Base-by-base conservation (phyloP, 768 basidiomycete genomes). In the Pleurotus tuoliensis region DNA sequence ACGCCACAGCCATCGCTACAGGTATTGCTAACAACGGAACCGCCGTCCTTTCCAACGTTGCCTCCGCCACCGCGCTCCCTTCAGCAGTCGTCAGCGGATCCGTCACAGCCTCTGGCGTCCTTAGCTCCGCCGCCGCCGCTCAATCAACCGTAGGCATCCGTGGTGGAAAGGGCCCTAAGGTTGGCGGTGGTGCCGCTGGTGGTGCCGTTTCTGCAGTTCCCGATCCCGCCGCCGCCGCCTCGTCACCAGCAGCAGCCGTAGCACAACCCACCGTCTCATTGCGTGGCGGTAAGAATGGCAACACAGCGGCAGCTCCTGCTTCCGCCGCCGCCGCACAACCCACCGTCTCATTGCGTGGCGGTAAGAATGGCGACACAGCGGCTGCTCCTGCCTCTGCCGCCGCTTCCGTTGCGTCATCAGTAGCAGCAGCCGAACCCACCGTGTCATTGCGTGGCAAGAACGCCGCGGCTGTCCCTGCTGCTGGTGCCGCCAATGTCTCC, bases 1-100 rank as follows among this genome's bases (percentile, higher is more conserved):
- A 56, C 50, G 61, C 56, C 30, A 56, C 44, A 27, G 58, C 59
- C 47, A 60, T 58, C n/a, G 62, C 60, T 13, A 58, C 56, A 37
- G 63, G 59, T 12, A 58, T 59, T 25, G 55, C 56, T 12, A 20
- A 13, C 45, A 55, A 46, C 1, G 57, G 18, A 11, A 56, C 38
- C 1, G 54, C 54, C 27, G 41, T 22, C 20, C 41, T 44, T 13
- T 44, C 41, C 20, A 22, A 22, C 20, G 49, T 46, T 1, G 57
- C 46, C 34, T 50, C 27, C 24, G 49, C 39, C 27, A 34, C 37
- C 12, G 55, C 34, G 18, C 38, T 47, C 20, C 30, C 30, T 34
- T 34, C 30, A 9, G 30, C 30, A 9, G 30, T 34, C 11, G 30
- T 34, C 30, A 34, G 30, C 2, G 30, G 30, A 11, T 34, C 30